phyloP scores from a whole-genome alignment of 139 green algal species.

The Haematococcus sp. region DNA sequence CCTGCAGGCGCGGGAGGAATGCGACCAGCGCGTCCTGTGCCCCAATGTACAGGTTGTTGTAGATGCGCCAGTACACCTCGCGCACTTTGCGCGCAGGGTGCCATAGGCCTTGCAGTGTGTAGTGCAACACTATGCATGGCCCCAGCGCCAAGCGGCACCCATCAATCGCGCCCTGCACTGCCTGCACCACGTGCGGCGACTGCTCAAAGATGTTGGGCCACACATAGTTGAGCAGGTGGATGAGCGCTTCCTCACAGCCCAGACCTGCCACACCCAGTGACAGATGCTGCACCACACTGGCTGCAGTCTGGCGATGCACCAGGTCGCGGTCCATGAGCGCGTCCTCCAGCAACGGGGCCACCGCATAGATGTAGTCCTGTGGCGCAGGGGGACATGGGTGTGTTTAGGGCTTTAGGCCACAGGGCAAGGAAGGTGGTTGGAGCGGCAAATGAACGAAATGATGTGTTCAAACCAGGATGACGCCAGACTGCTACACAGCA shows the following conservation, averaged over 20 bases:
- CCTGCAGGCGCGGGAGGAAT: conserved; percentile 73
- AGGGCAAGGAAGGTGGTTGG: background rate
- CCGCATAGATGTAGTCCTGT: conserved; percentile 97
- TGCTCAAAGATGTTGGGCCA: conserved; percentile 99
- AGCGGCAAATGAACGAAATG: no score
- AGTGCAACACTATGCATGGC: conserved; percentile 83
- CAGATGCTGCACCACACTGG: conserved; percentile 89
- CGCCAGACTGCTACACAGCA: no score
- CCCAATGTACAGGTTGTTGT: conserved; percentile 99
- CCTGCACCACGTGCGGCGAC: conserved; percentile 92
- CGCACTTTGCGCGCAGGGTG: conserved; percentile 64
- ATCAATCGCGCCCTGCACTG: conserved; percentile 89
- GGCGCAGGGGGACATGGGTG: background rate
- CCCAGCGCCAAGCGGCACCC: conserved; percentile 86
- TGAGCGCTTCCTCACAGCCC: conserved; percentile 94
- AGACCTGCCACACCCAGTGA: conserved; percentile 87
- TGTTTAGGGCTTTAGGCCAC: background rate
- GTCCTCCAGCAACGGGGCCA: conserved; percentile 94
- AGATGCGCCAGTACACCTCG: conserved; percentile 96
- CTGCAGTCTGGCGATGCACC: conserved; percentile 96
- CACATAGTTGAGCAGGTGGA: conserved; percentile 96
- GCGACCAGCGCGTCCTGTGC: conserved; percentile 85
- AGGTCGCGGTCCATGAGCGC: conserved; percentile 94
- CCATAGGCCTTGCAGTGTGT: conserved; percentile 66
- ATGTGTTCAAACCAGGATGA: no score